Conservation (phyloP, 805 yeast genomes). For the Barnettozyma populi region DNA sequence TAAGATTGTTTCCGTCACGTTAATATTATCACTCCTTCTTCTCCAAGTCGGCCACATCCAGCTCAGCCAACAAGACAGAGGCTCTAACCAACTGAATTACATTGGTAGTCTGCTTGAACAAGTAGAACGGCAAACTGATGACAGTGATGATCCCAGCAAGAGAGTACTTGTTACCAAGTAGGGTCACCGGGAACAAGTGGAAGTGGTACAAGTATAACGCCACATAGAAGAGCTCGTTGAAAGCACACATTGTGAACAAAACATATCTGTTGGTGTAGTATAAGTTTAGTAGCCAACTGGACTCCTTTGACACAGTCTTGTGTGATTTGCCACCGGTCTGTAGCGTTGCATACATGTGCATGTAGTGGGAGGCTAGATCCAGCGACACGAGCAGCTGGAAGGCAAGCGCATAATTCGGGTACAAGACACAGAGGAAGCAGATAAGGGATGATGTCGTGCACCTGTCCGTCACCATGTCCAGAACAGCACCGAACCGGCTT, state of each 20-base stretch:
- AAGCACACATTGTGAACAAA: constrained; percentile 83
- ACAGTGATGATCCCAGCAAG: constrained; percentile 54
- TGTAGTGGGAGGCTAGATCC: constrained; percentile 89
- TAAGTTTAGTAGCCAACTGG: constrained; percentile 67
- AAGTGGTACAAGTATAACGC: constrained; percentile 79
- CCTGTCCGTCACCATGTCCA: constrained; percentile 98
- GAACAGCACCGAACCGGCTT: constrained; percentile 89
- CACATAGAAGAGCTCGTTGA: constrained; percentile 89
- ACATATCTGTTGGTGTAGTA: constrained; percentile 86
- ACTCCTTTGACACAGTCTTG: constrained; percentile 69
- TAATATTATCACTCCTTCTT: constrained; percentile 17
- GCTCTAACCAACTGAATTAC: constrained; percentile 86
- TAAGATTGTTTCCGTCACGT: too few relatives aligned
- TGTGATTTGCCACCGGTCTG: constrained; percentile 76
- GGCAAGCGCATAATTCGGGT: constrained; percentile 50
- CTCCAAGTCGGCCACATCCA: constrained; percentile 45
- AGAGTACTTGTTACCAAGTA: constrained; percentile 38
- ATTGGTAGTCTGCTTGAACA: constrained; percentile 86
- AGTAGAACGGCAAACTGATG: constrained; percentile 77
- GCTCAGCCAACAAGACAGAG: constrained; percentile 67
- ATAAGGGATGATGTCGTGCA: constrained; percentile 94
- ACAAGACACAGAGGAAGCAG: constrained; percentile 75
- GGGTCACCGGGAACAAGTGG: constrained; percentile 26
- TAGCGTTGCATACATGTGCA: constrained; percentile 96
- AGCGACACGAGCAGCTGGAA: constrained; percentile 85